Percentiles rank a stretch among this genome's conserved stretches.
Conservation (phyloP, 1,284 basidiomycete genomes). For the Ustilago bromivora region DNA sequence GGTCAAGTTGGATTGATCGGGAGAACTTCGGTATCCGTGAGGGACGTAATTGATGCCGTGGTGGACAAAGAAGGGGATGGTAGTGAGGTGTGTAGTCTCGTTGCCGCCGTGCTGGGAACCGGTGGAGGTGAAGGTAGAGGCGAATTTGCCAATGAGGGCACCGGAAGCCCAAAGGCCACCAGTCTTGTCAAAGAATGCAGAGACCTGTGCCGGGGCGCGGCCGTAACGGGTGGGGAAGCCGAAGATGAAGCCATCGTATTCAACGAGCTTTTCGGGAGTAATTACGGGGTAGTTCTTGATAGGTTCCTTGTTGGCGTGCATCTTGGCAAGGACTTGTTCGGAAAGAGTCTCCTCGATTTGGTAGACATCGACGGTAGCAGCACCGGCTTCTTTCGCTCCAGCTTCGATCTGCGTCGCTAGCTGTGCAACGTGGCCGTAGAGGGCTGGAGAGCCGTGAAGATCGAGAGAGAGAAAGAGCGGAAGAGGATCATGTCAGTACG, state of each 20-base stretch:
- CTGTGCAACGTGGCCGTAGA: slow-evolving; percentile 69
- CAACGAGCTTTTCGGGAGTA: slow-evolving; percentile 76
- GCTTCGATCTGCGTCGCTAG: slow-evolving; percentile 83
- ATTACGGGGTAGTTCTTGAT: slow-evolving; percentile 79
- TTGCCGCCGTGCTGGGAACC: slow-evolving; percentile 72
- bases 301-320: slow-evolving; percentile 76
- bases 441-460: neutral
- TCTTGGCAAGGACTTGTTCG: slow-evolving; percentile 79
- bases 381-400: slow-evolving; percentile 80
- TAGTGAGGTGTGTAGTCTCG: slow-evolving; percentile 61
- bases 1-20: slow-evolving; percentile 36
- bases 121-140: slow-evolving; percentile 76
- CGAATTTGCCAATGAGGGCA: slow-evolving; percentile 82
- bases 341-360: slow-evolving; percentile 87
- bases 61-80: slow-evolving; percentile 60
- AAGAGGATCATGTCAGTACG: neutral
- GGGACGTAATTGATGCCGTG: slow-evolving; percentile 60
- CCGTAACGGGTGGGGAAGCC: slow-evolving; percentile 74
- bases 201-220: slow-evolving; percentile 73
- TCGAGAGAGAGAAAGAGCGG: neutral
- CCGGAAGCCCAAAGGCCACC: slow-evolving; percentile 80
- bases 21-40: slow-evolving; percentile 33
- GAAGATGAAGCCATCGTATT: slow-evolving; percentile 73
- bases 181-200: slow-evolving; percentile 78
- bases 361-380: slow-evolving; percentile 76